Evolutionary conservation across 1,139 yeast genomes (phyloP), one percentile per base, ranked within the genome.

Genomic region (Zygosaccharomyces pseudobailii): DNA sequence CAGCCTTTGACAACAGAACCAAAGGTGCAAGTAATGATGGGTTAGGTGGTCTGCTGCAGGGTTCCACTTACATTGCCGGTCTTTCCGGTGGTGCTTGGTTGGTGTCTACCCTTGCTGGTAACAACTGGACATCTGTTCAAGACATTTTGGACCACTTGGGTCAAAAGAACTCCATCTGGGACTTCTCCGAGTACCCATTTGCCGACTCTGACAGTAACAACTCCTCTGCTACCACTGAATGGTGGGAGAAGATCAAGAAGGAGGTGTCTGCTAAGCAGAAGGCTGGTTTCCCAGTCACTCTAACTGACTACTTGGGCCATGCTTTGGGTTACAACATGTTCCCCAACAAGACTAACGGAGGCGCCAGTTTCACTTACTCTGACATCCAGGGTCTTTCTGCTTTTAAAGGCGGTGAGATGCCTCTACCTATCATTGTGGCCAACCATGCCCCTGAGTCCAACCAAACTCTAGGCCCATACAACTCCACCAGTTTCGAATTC

Each of bases 81-180:
- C 72, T 89, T 40, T 84, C 94, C 0, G 97, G 97, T 39, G 96
- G 96, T 45, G 76, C 78, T 55, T 88, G 96, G 96, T 72, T 88
- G 45, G 80, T 87, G 9, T 89, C 92, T 2, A 76, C 94, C 6
- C 65, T 87, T 40, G 84, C 80, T 10, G 72, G 80, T 65, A 87
- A 88, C 67, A 85, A 87, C 65, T 87, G 83, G 78, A 81, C 94
- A 8, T 73, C 85, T 3, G 81, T 88, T 23, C 79, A 80, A 56
- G 78, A 73, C 1, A 78, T 82, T 46, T 54, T 73, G 21, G 48
- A 60, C 39, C 65, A 64, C 43, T 56, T 74, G 47, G 71, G 72
- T 44, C 71, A 73, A n/a, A 70, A 74, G 47, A 71, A 71, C 42
- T 68, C 72, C 5, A 74, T 84, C 84, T 63, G 95, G 96, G 84